These are phyloP conservation scores for Mycena alexandri DNA, from an alignment of 768 basidiomycete species.

Conservation along the genomic window DNA sequence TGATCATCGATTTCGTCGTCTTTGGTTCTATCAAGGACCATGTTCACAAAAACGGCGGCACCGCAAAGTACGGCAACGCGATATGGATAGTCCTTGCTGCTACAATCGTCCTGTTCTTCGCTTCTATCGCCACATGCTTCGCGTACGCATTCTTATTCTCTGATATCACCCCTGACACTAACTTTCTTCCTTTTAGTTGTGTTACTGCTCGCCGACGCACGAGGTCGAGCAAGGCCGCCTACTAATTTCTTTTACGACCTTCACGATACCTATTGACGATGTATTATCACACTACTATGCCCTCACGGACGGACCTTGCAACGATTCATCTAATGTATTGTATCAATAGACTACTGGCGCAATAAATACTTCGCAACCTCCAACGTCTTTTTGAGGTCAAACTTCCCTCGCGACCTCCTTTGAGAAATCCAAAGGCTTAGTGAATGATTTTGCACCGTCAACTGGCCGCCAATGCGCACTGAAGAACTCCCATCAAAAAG, in stretches of 20 bases:
- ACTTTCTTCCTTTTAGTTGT: background rate
- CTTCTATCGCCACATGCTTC: conserved; percentile 62
- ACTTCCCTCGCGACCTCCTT: no score
- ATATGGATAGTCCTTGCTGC: conserved; percentile 40
- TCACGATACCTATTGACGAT: conserved; percentile 22
- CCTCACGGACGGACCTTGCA: conserved; percentile 2
- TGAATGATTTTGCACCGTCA: no score
- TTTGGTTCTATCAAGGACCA: conserved; percentile 34
- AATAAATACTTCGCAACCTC: background rate
- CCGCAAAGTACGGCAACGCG: conserved; percentile 34
- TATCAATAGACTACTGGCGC: background rate
- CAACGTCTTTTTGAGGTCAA: no score
- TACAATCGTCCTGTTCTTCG: conserved; percentile 47
- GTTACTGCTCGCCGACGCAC: conserved; percentile 15
- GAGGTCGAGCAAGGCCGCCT: conserved; percentile 1
- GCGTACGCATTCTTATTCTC: conserved; percentile 30
- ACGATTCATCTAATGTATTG: conserved; percentile 14
- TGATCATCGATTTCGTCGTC: conserved; percentile 38
- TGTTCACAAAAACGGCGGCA: conserved; percentile 28
- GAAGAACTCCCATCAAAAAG: no score
- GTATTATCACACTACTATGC: no score
- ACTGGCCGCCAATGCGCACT: no score
- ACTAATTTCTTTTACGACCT: conserved; percentile 5
- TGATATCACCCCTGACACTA: background rate
- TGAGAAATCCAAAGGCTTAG: no score